phyloP scores from a whole-genome alignment of 2,329 filamentous ascomycete genomes.

The Aspergillus fumigatus region DNA sequence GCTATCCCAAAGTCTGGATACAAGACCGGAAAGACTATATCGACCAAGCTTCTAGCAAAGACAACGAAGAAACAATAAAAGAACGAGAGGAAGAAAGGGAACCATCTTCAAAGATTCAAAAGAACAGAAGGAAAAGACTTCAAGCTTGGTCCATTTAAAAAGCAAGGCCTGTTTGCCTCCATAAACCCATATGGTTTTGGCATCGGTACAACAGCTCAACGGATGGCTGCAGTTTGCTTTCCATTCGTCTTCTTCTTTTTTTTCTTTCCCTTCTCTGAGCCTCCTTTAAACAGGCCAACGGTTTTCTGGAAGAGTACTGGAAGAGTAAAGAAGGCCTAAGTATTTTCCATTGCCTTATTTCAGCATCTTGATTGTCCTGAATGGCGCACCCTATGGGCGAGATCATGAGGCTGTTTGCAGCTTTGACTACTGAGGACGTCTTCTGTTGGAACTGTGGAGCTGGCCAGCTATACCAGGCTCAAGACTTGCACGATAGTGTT shows the following conservation, averaged over 20 bases:
- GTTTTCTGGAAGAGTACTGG: neutral
- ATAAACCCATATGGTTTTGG: slow-evolving; percentile 12
- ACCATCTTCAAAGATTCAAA: slow-evolving; percentile 1
- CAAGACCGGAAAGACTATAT: neutral
- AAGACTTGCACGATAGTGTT: neutral
- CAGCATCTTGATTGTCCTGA: neutral
- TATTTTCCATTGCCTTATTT: neutral
- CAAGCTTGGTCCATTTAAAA: neutral
- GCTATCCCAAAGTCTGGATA: neutral
- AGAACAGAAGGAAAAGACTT: slow-evolving; percentile 1
- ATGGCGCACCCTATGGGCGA: neutral
- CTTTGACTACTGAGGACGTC: neutral
- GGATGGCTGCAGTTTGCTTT: slow-evolving; percentile 21
- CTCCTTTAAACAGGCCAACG: neutral
- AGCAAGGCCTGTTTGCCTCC: neutral
- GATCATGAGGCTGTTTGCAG: neutral
- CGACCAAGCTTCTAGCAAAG: neutral
- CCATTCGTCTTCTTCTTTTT: slow-evolving; percentile 5
- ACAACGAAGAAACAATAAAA: neutral
- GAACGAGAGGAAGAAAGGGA: neutral
- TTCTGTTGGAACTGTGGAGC: neutral
- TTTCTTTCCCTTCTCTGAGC: slow-evolving; percentile 2
- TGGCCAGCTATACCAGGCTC: neutral
- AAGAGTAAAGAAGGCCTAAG: neutral
- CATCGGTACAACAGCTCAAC: slow-evolving; percentile 18